A percentile compares a stretch with the other conserved stretches of the same genome.
phyloP scores from a whole-genome alignment of 495 filamentous ascomycete genomes.

The Hapsidospora chrysogenum region DNA sequence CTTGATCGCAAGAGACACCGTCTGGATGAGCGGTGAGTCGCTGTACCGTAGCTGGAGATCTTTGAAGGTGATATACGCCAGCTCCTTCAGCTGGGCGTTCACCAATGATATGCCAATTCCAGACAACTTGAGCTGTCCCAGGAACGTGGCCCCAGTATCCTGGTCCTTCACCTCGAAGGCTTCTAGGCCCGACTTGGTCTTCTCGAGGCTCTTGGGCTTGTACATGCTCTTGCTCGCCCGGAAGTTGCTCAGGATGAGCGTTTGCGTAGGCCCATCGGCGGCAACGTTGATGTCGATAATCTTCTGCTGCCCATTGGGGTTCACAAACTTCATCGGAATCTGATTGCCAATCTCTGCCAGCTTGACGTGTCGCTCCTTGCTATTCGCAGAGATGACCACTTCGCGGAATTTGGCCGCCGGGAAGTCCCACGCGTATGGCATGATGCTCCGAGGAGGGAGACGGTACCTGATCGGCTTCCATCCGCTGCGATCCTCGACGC shows the following conservation, averaged over 20 bases:
- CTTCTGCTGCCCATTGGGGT: constrained; percentile 48
- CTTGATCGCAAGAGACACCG: constrained; percentile 73
- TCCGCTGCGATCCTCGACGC: constrained; percentile 61
- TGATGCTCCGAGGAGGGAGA: constrained; percentile 88
- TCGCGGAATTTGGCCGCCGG: constrained; percentile 93
- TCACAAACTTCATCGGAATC: constrained; percentile 61
- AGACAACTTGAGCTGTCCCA: constrained; percentile 69
- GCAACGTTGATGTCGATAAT: constrained; percentile 92
- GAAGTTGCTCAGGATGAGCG: constrained; percentile 86
- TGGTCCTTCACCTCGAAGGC: constrained; percentile 89
- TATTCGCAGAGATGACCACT: constrained; percentile 61
- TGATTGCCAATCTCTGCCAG: constrained; percentile 92
- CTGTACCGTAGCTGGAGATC: constrained; percentile 83
- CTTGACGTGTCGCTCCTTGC: constrained; percentile 76
- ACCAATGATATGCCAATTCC: constrained; percentile 89
- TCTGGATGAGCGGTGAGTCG: constrained; percentile 87
- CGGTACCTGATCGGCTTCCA: constrained; percentile 88
- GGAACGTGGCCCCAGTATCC: constrained; percentile 75
- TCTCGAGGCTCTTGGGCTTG: constrained; percentile 57
- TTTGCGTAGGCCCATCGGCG: constrained; percentile 89
- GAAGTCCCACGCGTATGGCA: constrained; percentile 99
- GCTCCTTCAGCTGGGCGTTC: constrained; percentile 78
- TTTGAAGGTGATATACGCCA: constrained; percentile 85
- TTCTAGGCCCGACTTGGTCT: constrained; percentile 29
- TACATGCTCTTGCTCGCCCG: constrained; percentile 88